A percentile compares a stretch with the other conserved stretches of the same genome.
phyloP scores from a whole-genome alignment of 305 asterid genomes.

The Euphrasia arctica region DNA sequence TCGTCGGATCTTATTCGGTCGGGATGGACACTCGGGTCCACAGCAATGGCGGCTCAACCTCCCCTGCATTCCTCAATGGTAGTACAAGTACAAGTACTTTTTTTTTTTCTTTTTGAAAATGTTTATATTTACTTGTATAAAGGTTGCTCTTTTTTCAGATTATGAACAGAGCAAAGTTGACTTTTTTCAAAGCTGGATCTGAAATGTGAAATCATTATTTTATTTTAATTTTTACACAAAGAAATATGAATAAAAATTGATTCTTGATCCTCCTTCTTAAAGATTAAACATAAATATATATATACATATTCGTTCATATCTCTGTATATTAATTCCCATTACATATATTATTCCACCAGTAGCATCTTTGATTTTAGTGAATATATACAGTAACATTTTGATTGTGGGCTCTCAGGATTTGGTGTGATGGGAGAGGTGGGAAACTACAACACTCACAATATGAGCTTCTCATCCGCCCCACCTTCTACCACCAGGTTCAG shows the following conservation, averaged over 20 bases:
- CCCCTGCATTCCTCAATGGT: constrained; percentile 88
- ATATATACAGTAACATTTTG: background rate
- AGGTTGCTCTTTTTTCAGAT: background rate
- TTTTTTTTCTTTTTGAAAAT: background rate
- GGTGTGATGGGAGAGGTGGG: constrained; percentile 64
- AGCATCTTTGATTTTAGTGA: constrained; percentile 2
- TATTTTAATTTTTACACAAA: no score
- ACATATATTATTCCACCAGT: constrained; percentile 23
- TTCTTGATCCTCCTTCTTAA: background rate
- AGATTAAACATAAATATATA: background rate
- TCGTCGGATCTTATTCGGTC: constrained; percentile 52
- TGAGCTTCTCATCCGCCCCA: constrained; percentile 52
- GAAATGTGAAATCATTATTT: no score
- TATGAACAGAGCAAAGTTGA: background rate
- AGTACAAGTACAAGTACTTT: background rate
- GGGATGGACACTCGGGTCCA: constrained; percentile 49
- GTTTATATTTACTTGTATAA: no score
- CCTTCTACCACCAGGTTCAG: constrained; percentile 60
- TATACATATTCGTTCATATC: constrained; percentile 14
- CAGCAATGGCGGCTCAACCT: constrained; percentile 30
- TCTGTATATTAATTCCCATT: background rate
- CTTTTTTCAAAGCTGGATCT: no score
- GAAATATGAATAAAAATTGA: no score
- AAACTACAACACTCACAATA: constrained; percentile 46
- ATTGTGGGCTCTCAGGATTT: constrained; percentile 50